Evolutionary conservation across 495 filamentous ascomycete species (phyloP).

Genomic region (Neurospora hispaniola): DNA sequence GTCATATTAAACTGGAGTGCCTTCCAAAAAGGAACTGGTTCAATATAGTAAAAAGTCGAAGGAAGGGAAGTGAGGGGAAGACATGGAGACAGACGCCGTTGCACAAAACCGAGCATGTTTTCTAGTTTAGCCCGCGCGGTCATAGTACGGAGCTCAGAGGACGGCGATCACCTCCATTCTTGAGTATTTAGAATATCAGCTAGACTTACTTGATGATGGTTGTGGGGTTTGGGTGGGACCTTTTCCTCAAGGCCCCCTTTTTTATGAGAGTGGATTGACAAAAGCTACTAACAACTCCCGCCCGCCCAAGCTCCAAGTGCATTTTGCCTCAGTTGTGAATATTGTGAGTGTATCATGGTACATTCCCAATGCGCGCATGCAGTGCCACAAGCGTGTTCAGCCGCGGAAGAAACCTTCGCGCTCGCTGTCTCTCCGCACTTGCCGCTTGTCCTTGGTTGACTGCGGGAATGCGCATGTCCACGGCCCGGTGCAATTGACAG

Average conservation of each 20-base stretch:
- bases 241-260: too few relatives aligned
- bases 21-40: background rate
- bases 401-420: background rate
- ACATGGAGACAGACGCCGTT: background rate
- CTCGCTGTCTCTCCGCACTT: background rate
- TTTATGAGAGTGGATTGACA: too few relatives aligned
- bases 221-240: too few relatives aligned
- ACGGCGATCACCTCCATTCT: background rate
- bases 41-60: background rate
- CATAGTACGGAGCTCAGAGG: background rate
- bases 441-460: background rate
- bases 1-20: background rate
- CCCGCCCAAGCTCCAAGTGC: too few relatives aligned
- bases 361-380: too few relatives aligned
- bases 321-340: too few relatives aligned
- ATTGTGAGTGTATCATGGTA: too few relatives aligned
- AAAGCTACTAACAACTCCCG: too few relatives aligned
- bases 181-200: too few relatives aligned
- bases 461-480: background rate
- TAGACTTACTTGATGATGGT: background rate
- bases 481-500: background rate
- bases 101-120: background rate
- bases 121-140: background rate
- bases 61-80: background rate
- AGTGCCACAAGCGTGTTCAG: background rate